Percentiles rank a stretch among this genome's conserved stretches.
phyloP scores from a whole-genome alignment of 2,329 filamentous ascomycete species.

The Calonectria honghensis region DNA sequence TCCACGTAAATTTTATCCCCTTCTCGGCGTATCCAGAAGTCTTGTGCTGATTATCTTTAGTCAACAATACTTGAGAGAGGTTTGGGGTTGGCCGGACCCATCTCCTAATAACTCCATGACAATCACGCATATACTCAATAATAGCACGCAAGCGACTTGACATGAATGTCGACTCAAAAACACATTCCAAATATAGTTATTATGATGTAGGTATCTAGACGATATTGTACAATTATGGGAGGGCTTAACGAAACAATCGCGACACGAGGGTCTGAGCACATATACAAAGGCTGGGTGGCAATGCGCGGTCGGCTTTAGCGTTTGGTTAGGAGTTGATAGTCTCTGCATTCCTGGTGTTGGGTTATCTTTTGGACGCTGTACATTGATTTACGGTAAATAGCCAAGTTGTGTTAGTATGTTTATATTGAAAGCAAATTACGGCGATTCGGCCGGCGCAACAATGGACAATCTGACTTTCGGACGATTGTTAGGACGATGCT shows the following conservation, averaged over 20 bases:
- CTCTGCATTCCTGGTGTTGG: slow-evolving; percentile 3
- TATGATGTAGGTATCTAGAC: not conserved
- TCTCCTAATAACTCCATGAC: slow-evolving; percentile 48
- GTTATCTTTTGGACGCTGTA: not conserved
- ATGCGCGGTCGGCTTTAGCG: not conserved
- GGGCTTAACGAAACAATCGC: not conserved
- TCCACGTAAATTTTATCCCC: slow-evolving; percentile 49
- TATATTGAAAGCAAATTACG: not conserved
- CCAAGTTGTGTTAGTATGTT: not conserved
- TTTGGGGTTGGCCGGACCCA: slow-evolving; percentile 52
- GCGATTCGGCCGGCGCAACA: not conserved
- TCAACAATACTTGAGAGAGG: slow-evolving; percentile 51
- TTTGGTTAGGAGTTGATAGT: not conserved
- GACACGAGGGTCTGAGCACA: not conserved
- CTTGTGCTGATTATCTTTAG: slow-evolving; percentile 28
- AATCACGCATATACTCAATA: slow-evolving; percentile 49
- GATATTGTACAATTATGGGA: not conserved
- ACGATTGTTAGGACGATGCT: no score
- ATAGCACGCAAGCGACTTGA: slow-evolving; percentile 41
- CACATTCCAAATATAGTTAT: not conserved
- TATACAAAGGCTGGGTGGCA: not conserved
- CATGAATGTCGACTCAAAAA: not conserved
- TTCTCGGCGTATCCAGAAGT: no score
- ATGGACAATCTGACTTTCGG: no score
- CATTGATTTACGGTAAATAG: not conserved